Percentiles rank a stretch among this genome's conserved stretches.
Evolutionary conservation across 2,329 filamentous ascomycete genomes (phyloP).

Genomic region (Fonsecaea monophora): DNA sequence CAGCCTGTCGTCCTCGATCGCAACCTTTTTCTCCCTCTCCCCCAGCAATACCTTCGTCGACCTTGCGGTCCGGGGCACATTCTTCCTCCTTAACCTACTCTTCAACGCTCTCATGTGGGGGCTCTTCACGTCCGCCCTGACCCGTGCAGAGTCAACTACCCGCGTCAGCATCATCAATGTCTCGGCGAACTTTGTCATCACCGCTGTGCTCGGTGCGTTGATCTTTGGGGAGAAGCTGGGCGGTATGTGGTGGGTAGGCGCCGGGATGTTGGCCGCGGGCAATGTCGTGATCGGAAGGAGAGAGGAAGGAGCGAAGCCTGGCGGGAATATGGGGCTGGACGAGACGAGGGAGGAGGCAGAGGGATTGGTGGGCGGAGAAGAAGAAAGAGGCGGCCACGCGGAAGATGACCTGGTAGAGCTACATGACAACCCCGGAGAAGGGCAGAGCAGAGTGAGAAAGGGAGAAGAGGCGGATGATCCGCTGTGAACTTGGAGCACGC

Average conservation of each 20-base stretch:
- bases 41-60: slow-evolving; percentile 55
- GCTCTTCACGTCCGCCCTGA: slow-evolving; percentile 68
- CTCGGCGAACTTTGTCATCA: slow-evolving; percentile 68
- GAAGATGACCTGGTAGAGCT: slow-evolving; percentile 33
- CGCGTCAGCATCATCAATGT: slow-evolving; percentile 70
- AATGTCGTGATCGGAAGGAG: slow-evolving; percentile 69
- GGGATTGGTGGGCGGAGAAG: slow-evolving; percentile 22
- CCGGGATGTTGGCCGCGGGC: slow-evolving; percentile 64
- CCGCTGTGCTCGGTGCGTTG: slow-evolving; percentile 63
- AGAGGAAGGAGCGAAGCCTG: slow-evolving; percentile 47
- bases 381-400: slow-evolving; percentile 12
- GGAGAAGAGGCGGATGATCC: slow-evolving; percentile 34
- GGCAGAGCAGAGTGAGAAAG: slow-evolving; percentile 24
- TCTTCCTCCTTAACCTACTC: slow-evolving; percentile 66
- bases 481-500: slow-evolving; percentile 14
- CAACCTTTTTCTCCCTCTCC: slow-evolving; percentile 53
- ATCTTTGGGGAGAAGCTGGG: slow-evolving; percentile 65
- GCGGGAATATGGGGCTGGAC: slow-evolving; percentile 27
- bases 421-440: slow-evolving; percentile 23
- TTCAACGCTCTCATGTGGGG: slow-evolving; percentile 72
- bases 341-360: slow-evolving; percentile 29
- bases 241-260: slow-evolving; percentile 67
- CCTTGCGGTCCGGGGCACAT: slow-evolving; percentile 55
- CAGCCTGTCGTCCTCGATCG: slow-evolving; percentile 56
- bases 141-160: slow-evolving; percentile 65